Base-by-base conservation (phyloP, 2,329 filamentous ascomycete genomes). In the Penicillium sp. region DNA sequence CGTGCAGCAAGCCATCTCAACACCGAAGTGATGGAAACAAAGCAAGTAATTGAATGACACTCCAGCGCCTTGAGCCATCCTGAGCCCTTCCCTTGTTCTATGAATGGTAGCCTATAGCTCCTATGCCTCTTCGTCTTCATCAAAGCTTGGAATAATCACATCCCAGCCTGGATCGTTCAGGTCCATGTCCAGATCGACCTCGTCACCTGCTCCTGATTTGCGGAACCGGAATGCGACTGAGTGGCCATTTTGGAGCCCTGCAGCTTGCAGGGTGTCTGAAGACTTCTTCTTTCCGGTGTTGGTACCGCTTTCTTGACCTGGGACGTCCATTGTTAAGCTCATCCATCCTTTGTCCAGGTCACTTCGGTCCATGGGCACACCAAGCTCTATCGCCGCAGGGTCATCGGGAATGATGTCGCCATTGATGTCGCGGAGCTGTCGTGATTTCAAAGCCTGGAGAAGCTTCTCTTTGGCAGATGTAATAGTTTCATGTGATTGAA, bases 401-500 rank as follows among this genome's bases (percentile, higher is more conserved):
- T 74, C 50, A 51, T 70, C 58, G 31, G 79, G 75, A 50, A 76
- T 29, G 9, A 58, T 12, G 9, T 71, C 64, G 29, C 70, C 67
- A 46, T 73, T 71, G 44, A 78, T 71, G 39, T 74, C 65, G 34
- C 53, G 66, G 12, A 76, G 56, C 4, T 69, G 71, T n/a, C 72
- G 73, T 31, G 76, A 71, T 45, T 73, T 66, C 1, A 91, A 72
- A 10, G 83, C 74, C 0, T 75, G 70, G 16, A 88, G 72, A 2
- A 92, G 80, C 18, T 84, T 79, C 16, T 76, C 62, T 51, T 84
- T 84, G 53, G 88, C 74, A 1, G 76, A 70, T 15, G 76, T 72
- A 64, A 90, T 83, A 10, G 83, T 71, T 36, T 80, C 79, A 13
- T 80, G 73, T 5, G 84, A 74, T 36, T 84, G 79, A 42, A 87